phyloP scores from a whole-genome alignment of 2,329 filamentous ascomycete species.

The Penicillium paneum region DNA sequence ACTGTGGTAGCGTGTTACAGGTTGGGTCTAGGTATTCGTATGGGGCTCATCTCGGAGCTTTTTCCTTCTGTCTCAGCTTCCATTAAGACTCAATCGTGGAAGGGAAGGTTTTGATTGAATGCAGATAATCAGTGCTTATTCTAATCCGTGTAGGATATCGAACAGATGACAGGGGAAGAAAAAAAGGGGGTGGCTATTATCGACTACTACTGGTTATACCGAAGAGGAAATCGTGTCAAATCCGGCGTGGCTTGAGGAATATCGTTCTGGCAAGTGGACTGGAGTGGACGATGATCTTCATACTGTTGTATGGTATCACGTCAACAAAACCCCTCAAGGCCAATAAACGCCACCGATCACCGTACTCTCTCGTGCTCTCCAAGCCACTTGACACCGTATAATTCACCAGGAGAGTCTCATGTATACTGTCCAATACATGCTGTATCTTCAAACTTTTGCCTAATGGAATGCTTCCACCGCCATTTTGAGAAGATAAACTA shows the following conservation, averaged over 20 bases:
- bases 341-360: constrained; percentile 10
- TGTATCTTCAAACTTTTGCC: not conserved
- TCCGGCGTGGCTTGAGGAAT: constrained; percentile 7
- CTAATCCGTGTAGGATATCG: not conserved
- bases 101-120: not conserved
- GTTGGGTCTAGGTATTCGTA: constrained; percentile 25
- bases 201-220: not conserved
- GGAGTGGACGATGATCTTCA: constrained; percentile 15
- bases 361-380: not conserved
- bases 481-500: not conserved
- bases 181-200: constrained; percentile 8
- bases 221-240: constrained; percentile 12
- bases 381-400: not conserved
- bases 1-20: constrained; percentile 32
- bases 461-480: constrained; percentile 9
- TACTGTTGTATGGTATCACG: constrained; percentile 4
- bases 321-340: constrained; percentile 7
- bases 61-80: constrained; percentile 11
- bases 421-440: not conserved
- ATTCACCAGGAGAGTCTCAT: too few relatives aligned
- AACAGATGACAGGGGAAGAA: not conserved
- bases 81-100: not conserved
- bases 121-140: not conserved
- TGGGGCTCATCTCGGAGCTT: constrained; percentile 17
- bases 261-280: not conserved